Percentiles rank a stretch among this genome's conserved stretches.
These are phyloP conservation scores for Pisolithus sp. DNA, from an alignment of 768 basidiomycete genomes.

Conservation along the genomic window DNA sequence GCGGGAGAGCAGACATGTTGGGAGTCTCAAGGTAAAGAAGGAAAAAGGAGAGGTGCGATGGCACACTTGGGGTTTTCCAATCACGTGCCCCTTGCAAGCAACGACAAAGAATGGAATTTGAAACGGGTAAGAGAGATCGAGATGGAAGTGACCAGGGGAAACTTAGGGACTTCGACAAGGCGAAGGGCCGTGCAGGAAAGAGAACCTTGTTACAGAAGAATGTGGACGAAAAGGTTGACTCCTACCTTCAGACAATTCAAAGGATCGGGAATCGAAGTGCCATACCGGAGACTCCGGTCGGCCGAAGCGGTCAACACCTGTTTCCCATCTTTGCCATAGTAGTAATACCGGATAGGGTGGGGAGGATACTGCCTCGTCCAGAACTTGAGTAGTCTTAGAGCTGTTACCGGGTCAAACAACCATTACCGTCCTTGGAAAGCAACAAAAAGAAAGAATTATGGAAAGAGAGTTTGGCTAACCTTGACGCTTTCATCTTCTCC, in stretches of 20 bases:
- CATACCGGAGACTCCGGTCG: conserved; percentile 85
- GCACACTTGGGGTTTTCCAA: too few species aligned
- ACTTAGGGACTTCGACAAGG: conserved; percentile 80
- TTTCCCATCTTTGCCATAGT: conserved; percentile 98
- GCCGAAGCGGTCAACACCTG: conserved; percentile 82
- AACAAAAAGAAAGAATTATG: neutral
- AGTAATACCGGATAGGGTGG: conserved; percentile 87
- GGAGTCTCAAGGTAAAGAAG: too few species aligned
- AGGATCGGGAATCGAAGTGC: conserved; percentile 92
- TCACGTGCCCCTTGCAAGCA: too few species aligned
- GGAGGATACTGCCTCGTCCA: conserved; percentile 93
- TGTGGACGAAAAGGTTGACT: neutral
- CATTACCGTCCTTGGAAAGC: conserved; percentile 68
- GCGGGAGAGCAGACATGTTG: too few species aligned
- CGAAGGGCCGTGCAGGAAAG: conserved; percentile 74
- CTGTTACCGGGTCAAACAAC: conserved; percentile 88
- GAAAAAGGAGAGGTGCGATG: too few species aligned
- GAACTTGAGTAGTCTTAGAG: conserved; percentile 85
- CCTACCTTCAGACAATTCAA: conserved; percentile 89
- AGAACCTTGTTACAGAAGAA: conserved; percentile 50
- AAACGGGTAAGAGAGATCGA: too few species aligned
- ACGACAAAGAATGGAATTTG: too few species aligned
- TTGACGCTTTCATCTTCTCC: conserved; percentile 95
- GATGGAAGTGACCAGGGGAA: conserved; percentile 71
- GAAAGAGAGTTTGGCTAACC: conserved; percentile 37